phyloP scores from a whole-genome alignment of 805 yeast genomes.

The Metschnikowia lunata region DNA sequence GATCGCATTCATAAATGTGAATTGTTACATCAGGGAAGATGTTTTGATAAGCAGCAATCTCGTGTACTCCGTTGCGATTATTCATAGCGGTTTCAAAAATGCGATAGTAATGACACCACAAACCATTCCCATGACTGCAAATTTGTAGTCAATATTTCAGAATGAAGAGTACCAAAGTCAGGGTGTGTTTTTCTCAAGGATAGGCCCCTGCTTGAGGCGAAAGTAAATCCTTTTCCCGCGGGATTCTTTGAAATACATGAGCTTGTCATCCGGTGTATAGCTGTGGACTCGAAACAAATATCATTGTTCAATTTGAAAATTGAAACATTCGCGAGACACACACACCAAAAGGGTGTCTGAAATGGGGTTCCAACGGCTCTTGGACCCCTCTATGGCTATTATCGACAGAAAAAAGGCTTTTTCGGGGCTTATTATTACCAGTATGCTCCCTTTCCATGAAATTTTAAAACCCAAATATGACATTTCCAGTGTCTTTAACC shows the following conservation, averaged over 20 bases:
- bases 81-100: conserved; percentile 8
- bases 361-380: conserved; percentile 19
- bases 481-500: conserved; percentile 4
- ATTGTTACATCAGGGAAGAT: conserved; percentile 9
- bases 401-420: conserved; percentile 25
- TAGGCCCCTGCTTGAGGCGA: conserved; percentile 20
- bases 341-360: conserved; percentile 19
- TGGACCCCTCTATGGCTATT: conserved; percentile 28
- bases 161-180: conserved; percentile 17
- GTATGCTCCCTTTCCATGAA: conserved; percentile 23
- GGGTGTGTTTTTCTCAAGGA: conserved; percentile 27
- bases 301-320: conserved; percentile 17
- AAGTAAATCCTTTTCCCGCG: conserved; percentile 18
- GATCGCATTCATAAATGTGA: conserved; percentile 26
- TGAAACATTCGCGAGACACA: conserved; percentile 4
- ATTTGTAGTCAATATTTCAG: conserved; percentile 14
- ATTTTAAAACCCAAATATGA: conserved; percentile 21
- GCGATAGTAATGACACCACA: conserved; percentile 3
- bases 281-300: conserved; percentile 19
- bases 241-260: conserved; percentile 30
- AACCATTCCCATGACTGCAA: conserved; percentile 8
- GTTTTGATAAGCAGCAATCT: conserved; percentile 1
- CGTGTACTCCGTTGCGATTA: neutral
- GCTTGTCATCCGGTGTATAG: conserved; percentile 19
- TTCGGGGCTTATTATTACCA: conserved; percentile 26